phyloP scores from a whole-genome alignment of 345 rosid genomes.

The Rhodamnia rubescens region DNA sequence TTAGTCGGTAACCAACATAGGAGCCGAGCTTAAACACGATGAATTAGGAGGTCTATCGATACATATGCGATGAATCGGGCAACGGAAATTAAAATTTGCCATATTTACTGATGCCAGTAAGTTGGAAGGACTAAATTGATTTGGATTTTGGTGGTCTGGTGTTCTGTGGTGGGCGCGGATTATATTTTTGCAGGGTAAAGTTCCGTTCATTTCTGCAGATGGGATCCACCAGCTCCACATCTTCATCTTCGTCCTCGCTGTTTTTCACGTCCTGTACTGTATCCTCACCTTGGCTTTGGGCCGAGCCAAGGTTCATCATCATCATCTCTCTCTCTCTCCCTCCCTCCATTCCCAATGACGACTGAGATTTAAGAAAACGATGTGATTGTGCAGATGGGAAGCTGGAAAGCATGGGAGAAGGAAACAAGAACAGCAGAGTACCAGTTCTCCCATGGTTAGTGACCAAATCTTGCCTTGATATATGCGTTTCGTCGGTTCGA shows the following conservation, averaged over 20 bases:
- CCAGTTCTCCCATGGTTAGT: conserved; percentile 57
- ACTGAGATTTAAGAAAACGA: not conserved
- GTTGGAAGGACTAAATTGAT: not conserved
- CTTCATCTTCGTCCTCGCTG: conserved; percentile 77
- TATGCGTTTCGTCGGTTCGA: not conserved
- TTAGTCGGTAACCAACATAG: not conserved
- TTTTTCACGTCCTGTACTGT: conserved; percentile 73
- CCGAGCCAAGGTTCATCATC: conserved; percentile 47
- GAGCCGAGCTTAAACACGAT: not conserved
- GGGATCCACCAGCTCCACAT: conserved; percentile 90
- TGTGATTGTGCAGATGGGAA: conserved; percentile 49
- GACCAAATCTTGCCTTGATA: not conserved
- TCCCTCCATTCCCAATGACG: not conserved
- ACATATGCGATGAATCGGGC: not conserved
- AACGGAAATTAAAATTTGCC: not conserved
- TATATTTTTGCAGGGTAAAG: conserved; percentile 47
- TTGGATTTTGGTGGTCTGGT: not conserved
- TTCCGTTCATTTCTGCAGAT: conserved; percentile 66
- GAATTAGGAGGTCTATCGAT: not conserved
- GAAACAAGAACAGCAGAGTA: conserved; percentile 82
- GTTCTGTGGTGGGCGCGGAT: not conserved
- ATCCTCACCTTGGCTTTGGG: conserved; percentile 64
- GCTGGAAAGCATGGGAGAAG: conserved; percentile 83
- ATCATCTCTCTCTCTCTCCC: not conserved
- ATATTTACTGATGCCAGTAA: not conserved